Percentiles rank a stretch among this genome's conserved stretches.
Conservation (phyloP, 345 rosid species). For the Raphanus sativus region DNA sequence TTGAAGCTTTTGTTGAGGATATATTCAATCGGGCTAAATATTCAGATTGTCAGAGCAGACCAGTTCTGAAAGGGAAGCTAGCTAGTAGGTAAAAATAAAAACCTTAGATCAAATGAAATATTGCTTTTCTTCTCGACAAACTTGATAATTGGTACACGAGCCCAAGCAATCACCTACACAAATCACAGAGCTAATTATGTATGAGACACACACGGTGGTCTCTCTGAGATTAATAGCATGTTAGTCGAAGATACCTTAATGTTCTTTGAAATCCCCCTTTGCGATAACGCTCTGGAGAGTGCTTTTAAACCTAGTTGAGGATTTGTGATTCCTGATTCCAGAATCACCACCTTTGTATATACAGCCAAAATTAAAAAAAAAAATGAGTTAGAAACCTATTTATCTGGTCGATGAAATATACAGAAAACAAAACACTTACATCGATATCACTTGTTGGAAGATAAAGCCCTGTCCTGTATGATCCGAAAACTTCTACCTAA, state of each 20-base stretch:
- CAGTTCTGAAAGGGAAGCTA: not conserved
- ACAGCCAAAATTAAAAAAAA: not conserved
- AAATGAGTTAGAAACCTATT: not conserved
- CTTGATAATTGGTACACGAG: slow-evolving; percentile 93
- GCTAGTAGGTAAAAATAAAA: not conserved
- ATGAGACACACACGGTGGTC: too few species aligned
- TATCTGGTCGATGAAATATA: not conserved
- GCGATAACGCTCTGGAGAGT: slow-evolving; percentile 81
- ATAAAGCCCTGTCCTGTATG: slow-evolving; percentile 81
- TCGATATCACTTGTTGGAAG: slow-evolving; percentile 94
- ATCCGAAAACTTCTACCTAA: slow-evolving; percentile 87
- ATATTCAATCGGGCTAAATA: too few species aligned
- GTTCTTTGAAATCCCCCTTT: slow-evolving; percentile 74
- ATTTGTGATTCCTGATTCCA: slow-evolving; percentile 65
- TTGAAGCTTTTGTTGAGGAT: too few species aligned
- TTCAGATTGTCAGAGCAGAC: not conserved
- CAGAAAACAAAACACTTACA: slow-evolving; percentile 48
- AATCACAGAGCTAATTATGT: not conserved
- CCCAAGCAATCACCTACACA: slow-evolving; percentile 78
- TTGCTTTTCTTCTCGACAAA: slow-evolving; percentile 85
- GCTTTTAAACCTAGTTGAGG: slow-evolving; percentile 79
- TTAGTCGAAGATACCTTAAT: slow-evolving; percentile 52
- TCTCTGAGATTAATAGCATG: too few species aligned
- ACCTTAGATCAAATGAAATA: slow-evolving; percentile 87
- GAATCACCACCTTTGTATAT: slow-evolving; percentile 66